Conservation (phyloP, 371 early-diverging fungal species). For the Apophysomyces variabilis region DNA sequence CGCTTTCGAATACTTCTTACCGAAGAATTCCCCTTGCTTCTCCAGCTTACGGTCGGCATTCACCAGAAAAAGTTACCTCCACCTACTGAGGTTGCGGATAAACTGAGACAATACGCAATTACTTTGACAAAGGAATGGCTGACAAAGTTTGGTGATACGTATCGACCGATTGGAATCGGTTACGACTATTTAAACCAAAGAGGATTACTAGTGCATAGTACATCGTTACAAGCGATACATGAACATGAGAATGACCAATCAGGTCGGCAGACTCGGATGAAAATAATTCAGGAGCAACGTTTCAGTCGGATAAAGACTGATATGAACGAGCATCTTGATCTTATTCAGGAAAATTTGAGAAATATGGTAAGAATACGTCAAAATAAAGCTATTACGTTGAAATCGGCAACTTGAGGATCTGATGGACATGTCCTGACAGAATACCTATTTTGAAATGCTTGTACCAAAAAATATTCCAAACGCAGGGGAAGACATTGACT, state of each 20-base stretch:
- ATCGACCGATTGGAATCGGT: slow-evolving; percentile 55
- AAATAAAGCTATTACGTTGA: not conserved
- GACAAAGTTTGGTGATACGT: slow-evolving; percentile 56
- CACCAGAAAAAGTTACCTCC: slow-evolving; percentile 61
- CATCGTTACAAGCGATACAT: slow-evolving; percentile 26
- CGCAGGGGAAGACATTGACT: slow-evolving; percentile 21
- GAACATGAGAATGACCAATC: slow-evolving; percentile 21
- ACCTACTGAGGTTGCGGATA: slow-evolving; percentile 55
- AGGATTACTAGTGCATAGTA: slow-evolving; percentile 19
- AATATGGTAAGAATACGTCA: slow-evolving; percentile 44
- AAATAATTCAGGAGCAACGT: slow-evolving; percentile 44
- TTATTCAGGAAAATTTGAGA: slow-evolving; percentile 56
- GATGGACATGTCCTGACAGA: slow-evolving; percentile 15
- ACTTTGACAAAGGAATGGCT: slow-evolving; percentile 64
- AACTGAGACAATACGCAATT: slow-evolving; percentile 55
- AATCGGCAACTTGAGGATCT: too few relatives aligned
- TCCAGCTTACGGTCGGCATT: slow-evolving; percentile 63
- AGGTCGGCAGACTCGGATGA: slow-evolving; percentile 24
- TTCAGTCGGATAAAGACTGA: slow-evolving; percentile 45
- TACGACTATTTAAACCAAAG: slow-evolving; percentile 57
- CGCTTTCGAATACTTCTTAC: slow-evolving; percentile 60
- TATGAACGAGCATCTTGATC: slow-evolving; percentile 45
- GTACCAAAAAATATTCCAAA: slow-evolving; percentile 48
- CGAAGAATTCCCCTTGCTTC: slow-evolving; percentile 58
- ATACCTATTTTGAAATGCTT: slow-evolving; percentile 62